Evolutionary conservation across 192 early-diverging fungal genomes (phyloP).

Genomic region (Phycomyces blakesleeanus): DNA sequence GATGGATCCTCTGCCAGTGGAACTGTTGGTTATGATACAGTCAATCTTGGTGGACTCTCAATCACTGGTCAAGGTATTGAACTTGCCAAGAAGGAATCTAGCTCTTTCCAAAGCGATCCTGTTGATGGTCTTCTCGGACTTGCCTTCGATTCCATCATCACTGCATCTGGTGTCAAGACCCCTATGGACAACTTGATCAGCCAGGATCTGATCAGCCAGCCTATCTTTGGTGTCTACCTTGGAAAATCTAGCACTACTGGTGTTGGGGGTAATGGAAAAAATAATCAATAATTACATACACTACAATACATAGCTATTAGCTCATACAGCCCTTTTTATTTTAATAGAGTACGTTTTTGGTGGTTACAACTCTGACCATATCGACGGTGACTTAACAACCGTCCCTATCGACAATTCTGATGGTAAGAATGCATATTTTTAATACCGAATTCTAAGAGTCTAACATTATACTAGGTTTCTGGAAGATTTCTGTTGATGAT

Average conservation of each 20-base stretch:
- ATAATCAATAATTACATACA: not conserved
- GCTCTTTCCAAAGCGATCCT: constrained; percentile 10
- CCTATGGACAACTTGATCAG: constrained; percentile 53
- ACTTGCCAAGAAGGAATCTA: constrained; percentile 24
- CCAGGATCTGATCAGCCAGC: constrained; percentile 52
- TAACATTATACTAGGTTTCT: not conserved
- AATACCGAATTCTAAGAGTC: too few species aligned
- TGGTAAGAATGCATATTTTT: constrained; percentile 3
- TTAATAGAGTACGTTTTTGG: constrained; percentile 46
- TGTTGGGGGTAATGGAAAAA: constrained; percentile 13
- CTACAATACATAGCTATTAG: not conserved
- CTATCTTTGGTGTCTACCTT: constrained; percentile 68
- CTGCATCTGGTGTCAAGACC: constrained; percentile 31
- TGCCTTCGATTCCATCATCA: constrained; percentile 29
- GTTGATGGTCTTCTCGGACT: constrained; percentile 32
- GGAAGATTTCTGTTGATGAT: constrained; percentile 15
- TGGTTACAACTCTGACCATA: constrained; percentile 34
- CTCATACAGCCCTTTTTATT: not conserved
- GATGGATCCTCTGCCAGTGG: constrained; percentile 35
- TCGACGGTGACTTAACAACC: constrained; percentile 38
- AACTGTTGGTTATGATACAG: constrained; percentile 22
- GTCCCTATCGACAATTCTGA: constrained; percentile 37
- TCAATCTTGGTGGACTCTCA: constrained; percentile 26
- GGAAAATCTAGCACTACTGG: constrained; percentile 41
- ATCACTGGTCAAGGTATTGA: constrained; percentile 34